These are phyloP conservation scores for Thuja plicata DNA, from an alignment of 83 land plant species.

Conservation along the genomic window DNA sequence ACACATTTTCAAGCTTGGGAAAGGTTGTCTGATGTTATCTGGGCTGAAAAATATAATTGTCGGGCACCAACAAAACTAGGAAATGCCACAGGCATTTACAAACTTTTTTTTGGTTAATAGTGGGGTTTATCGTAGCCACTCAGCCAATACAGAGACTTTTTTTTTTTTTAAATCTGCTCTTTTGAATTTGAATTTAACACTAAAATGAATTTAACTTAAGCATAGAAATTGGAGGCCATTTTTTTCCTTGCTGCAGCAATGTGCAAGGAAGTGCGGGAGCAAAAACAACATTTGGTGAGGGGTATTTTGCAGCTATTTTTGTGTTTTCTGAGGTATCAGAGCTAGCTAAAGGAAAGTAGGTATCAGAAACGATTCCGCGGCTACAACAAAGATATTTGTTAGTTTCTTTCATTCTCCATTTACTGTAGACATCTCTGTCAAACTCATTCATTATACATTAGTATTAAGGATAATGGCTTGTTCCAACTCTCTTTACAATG, in stretches of 20 bases:
- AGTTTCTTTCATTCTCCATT: background rate
- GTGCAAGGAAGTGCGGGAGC: background rate
- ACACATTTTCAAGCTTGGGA: background rate
- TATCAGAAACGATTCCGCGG: background rate
- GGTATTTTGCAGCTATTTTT: too few species aligned
- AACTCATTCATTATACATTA: background rate
- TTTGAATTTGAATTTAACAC: background rate
- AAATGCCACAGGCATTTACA: background rate
- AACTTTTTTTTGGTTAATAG: background rate
- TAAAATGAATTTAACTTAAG: background rate
- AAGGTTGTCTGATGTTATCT: background rate
- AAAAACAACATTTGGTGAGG: background rate
- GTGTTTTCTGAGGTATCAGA: background rate
- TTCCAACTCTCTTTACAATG: background rate
- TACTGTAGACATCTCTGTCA: background rate
- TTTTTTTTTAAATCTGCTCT: background rate
- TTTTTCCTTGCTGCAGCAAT: background rate
- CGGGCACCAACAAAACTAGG: background rate
- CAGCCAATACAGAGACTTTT: background rate
- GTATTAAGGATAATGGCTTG: background rate
- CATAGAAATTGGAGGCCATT: background rate
- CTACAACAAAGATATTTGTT: background rate
- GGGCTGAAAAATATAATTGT: background rate
- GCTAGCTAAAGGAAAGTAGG: background rate
- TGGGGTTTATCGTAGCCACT: background rate